Percentiles rank a stretch among this genome's conserved stretches.
These are phyloP conservation scores for Dryadomyces sulphureus DNA, from an alignment of 2,329 filamentous ascomycete genomes.

Conservation along the genomic window DNA sequence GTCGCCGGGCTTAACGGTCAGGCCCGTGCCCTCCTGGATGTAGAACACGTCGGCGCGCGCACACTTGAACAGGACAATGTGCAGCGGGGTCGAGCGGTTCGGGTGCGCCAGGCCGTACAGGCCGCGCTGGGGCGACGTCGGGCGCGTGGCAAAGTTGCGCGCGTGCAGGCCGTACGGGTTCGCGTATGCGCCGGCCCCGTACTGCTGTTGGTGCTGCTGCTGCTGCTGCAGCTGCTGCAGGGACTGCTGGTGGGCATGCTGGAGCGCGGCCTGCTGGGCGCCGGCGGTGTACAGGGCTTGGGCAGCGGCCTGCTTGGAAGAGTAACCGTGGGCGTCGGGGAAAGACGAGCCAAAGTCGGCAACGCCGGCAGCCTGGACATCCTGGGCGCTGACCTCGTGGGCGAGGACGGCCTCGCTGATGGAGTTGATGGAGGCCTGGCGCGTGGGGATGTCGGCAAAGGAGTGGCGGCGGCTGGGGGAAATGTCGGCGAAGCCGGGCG, in stretches of 20 bases:
- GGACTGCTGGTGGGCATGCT: conserved; percentile 1
- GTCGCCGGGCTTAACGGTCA: conserved; percentile 81
- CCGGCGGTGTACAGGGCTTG: conserved; percentile 8
- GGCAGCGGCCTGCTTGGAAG: conserved; percentile 17
- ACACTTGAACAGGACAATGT: conserved; percentile 94
- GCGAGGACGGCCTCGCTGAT: conserved; percentile 34
- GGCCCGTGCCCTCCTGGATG: conserved; percentile 85
- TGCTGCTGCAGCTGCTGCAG: conserved; percentile 4
- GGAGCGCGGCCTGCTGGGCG: conserved; percentile 13
- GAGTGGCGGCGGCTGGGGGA: conserved; percentile 69
- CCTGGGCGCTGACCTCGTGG: conserved; percentile 30
- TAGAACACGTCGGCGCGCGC: conserved; percentile 92
- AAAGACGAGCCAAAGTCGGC: conserved; percentile 28
- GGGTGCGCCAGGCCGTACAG: conserved; percentile 47
- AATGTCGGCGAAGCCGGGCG: conserved; percentile 52
- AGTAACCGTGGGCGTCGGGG: conserved; percentile 19
- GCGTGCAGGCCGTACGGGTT: conserved; percentile 31
- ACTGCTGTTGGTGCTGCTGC: conserved; percentile 2
- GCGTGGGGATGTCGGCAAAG: conserved; percentile 53
- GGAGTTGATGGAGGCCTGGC: conserved; percentile 49
- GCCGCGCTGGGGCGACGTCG: conserved; percentile 45
- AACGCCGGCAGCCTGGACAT: conserved; percentile 22
- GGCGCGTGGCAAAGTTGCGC: conserved; percentile 30
- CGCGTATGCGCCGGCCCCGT: conserved; percentile 24
- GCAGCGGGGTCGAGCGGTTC: conserved; percentile 55